A percentile compares a stretch with the other conserved stretches of the same genome.
These are phyloP conservation scores for Iris macrosiphon DNA, from an alignment of 106 monocot species.

Conservation along the genomic window DNA sequence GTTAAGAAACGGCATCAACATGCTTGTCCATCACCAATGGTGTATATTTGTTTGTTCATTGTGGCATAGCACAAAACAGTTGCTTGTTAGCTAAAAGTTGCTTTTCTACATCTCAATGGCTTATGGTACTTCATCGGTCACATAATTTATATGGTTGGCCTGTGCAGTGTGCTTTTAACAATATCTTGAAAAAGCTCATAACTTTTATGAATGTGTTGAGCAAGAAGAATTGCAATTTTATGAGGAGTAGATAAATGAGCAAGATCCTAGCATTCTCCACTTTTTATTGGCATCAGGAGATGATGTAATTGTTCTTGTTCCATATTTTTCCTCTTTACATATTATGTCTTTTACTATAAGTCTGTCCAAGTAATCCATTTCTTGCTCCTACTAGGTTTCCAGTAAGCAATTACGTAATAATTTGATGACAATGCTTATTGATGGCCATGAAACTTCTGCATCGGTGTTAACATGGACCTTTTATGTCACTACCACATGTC, in stretches of 20 bases:
- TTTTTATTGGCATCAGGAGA: slow-evolving; percentile 97
- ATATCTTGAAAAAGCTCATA: background rate
- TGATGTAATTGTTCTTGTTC: slow-evolving; percentile 46
- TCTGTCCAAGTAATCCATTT: background rate
- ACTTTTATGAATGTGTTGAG: slow-evolving; percentile 15
- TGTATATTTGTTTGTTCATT: too few relatives aligned
- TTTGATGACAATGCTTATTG: slow-evolving; percentile 98
- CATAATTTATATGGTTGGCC: background rate
- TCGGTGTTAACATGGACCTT: slow-evolving; percentile 97
- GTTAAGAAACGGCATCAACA: too few relatives aligned
- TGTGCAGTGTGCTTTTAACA: background rate
- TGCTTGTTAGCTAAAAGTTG: too few relatives aligned
- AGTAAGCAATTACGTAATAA: slow-evolving; percentile 99
- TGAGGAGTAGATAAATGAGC: slow-evolving; percentile 95
- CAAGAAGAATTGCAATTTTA: slow-evolving; percentile 90
- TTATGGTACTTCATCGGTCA: background rate
- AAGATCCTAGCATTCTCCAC: slow-evolving; percentile 99
- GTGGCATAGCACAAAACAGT: too few relatives aligned
- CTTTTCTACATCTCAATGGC: background rate
- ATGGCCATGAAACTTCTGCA: slow-evolving; percentile 98
- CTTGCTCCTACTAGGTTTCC: slow-evolving; percentile 47
- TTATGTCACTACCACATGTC: too few relatives aligned
- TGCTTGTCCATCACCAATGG: too few relatives aligned
- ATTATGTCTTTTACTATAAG: background rate
- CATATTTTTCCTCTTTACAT: background rate